phyloP scores from a whole-genome alignment of 2,329 filamentous ascomycete genomes.

The Xylariaceae sp. region DNA sequence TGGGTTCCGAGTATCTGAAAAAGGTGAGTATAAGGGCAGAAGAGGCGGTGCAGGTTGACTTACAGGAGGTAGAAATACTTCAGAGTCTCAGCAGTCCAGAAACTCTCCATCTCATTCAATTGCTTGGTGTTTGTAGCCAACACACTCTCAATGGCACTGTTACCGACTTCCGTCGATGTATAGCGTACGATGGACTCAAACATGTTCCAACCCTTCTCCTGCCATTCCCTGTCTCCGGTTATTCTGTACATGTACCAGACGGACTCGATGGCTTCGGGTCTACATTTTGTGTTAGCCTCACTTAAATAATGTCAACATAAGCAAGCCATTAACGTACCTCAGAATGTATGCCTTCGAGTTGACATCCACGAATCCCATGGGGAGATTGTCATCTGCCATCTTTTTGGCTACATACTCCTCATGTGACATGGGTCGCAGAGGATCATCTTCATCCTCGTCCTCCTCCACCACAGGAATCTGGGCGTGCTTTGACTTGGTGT shows the following conservation, averaged over 20 bases:
- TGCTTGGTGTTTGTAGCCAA: constrained; percentile 38
- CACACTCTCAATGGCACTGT: constrained; percentile 67
- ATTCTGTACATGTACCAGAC: constrained; percentile 90
- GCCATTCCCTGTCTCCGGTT: constrained; percentile 69
- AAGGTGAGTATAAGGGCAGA: not conserved
- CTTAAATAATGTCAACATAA: not conserved
- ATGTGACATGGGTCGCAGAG: constrained; percentile 44
- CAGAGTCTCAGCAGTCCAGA: constrained; percentile 85
- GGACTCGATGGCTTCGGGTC: constrained; percentile 81
- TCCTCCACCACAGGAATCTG: constrained; percentile 30
- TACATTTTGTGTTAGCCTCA: constrained; percentile 32
- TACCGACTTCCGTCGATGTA: constrained; percentile 61
- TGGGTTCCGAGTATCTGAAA: constrained; percentile 41
- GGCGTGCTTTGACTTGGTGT: not conserved
- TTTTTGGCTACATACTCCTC: constrained; percentile 47
- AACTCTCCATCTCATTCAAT: constrained; percentile 72
- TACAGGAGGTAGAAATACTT: constrained; percentile 91
- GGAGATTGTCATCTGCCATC: constrained; percentile 42
- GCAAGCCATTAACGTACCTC: constrained; percentile 41
- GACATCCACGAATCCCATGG: constrained; percentile 47
- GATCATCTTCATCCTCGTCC: constrained; percentile 28
- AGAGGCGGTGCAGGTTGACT: constrained; percentile 32
- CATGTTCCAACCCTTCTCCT: constrained; percentile 83
- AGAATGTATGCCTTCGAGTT: constrained; percentile 52
- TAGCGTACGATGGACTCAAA: constrained; percentile 64